Percentiles rank a stretch among this genome's conserved stretches.
These are phyloP conservation scores for Tricholoma flavovirens DNA, from an alignment of 768 basidiomycete genomes.

Conservation along the genomic window DNA sequence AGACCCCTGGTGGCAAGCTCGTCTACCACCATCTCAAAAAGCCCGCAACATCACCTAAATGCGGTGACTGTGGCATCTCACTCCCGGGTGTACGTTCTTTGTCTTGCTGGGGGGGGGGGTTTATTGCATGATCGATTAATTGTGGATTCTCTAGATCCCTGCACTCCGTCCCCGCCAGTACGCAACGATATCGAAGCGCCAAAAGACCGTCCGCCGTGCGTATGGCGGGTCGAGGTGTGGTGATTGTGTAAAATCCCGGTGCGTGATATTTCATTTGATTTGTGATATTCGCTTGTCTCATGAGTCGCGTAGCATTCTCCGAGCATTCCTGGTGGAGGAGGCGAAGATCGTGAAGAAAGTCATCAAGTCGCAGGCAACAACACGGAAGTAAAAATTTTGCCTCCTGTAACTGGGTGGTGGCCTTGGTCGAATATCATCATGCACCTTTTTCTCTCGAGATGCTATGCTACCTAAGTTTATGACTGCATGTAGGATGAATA, in stretches of 20 bases:
- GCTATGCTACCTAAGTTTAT: constrained; percentile 12
- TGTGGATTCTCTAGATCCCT: constrained; percentile 54
- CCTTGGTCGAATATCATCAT: constrained; percentile 10
- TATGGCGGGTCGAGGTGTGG: constrained; percentile 98
- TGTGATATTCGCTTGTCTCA: constrained; percentile 5
- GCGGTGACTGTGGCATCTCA: constrained; percentile 95
- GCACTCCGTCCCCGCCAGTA: constrained; percentile 96
- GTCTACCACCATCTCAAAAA: constrained; percentile 99
- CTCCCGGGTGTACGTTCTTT: constrained; percentile 79
- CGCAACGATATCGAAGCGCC: constrained; percentile 92
- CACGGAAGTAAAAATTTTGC: constrained; percentile 34
- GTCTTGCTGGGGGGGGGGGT: not conserved
- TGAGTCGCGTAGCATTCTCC: constrained; percentile 68
- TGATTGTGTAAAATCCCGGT: constrained; percentile 93
- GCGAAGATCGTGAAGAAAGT: constrained; percentile 99
- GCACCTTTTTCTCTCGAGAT: constrained; percentile 16
- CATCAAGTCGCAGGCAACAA: constrained; percentile 73
- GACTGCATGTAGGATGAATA: constrained; percentile 22
- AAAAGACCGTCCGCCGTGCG: constrained; percentile 93
- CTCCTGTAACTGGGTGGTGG: not conserved
- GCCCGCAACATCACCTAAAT: constrained; percentile 85
- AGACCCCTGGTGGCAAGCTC: constrained; percentile 97
- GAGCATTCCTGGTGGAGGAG: constrained; percentile 98
- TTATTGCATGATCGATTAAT: too few species aligned
- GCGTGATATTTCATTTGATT: constrained; percentile 19